phyloP scores from a whole-genome alignment of 495 filamentous ascomycete genomes.

The Daldinia vernicosa region DNA sequence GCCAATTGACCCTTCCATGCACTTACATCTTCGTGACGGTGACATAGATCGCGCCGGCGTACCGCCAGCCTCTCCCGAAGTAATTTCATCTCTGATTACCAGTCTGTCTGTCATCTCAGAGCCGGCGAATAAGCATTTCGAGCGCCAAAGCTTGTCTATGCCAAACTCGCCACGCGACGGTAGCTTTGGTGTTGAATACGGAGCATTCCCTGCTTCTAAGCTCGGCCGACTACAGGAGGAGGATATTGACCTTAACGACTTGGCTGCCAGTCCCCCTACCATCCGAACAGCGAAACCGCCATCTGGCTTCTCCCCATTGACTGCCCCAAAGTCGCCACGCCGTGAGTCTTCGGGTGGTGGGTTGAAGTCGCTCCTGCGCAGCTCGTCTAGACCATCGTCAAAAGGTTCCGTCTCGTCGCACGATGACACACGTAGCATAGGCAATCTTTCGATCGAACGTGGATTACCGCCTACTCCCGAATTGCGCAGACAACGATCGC shows the following conservation, averaged over 20 bases:
- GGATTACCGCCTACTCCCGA: conserved; percentile 52
- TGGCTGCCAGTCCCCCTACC: conserved; percentile 80
- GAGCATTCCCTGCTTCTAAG: conserved; percentile 60
- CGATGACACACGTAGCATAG: conserved; percentile 66
- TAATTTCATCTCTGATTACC: conserved; percentile 93
- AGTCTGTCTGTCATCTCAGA: conserved; percentile 87
- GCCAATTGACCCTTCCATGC: conserved; percentile 49
- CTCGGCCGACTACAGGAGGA: conserved; percentile 64
- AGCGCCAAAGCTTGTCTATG: conserved; percentile 62
- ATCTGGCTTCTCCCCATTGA: conserved; percentile 73
- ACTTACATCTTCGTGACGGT: conserved; percentile 43
- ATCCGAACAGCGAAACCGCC: conserved; percentile 87
- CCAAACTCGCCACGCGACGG: conserved; percentile 60
- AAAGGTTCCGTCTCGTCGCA: conserved; percentile 60
- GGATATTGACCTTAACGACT: conserved; percentile 64
- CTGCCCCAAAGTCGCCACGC: conserved; percentile 66
- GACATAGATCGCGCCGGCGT: conserved; percentile 55
- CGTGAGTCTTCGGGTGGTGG: conserved; percentile 52
- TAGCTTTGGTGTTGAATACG: conserved; percentile 78
- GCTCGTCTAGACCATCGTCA: conserved; percentile 57
- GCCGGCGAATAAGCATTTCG: conserved; percentile 77
- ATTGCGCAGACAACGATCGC: conserved; percentile 57
- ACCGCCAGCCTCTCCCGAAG: conserved; percentile 82
- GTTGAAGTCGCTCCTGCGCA: conserved; percentile 53
- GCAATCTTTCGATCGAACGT: conserved; percentile 67